Percentiles rank a stretch among this genome's conserved stretches.
Evolutionary conservation across 2,329 filamentous ascomycete genomes (phyloP).

Genomic region (Lojkania enalia): DNA sequence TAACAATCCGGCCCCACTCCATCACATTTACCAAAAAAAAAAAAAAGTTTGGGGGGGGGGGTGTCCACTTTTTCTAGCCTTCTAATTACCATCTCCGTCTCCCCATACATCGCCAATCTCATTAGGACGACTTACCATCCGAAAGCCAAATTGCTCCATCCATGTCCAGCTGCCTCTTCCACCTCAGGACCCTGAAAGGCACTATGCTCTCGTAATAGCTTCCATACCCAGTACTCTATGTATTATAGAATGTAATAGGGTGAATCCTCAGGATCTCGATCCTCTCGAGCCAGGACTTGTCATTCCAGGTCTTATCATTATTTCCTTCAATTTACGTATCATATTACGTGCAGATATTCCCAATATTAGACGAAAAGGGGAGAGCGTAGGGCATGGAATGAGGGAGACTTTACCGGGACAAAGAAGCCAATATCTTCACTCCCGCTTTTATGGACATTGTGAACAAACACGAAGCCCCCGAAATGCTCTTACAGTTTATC

Average conservation of each 20-base stretch:
- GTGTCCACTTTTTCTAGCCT: too few relatives aligned
- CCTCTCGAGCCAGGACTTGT: constrained; percentile 29
- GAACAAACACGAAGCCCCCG: constrained; percentile 49
- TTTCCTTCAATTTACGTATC: constrained; percentile 32
- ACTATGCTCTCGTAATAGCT: constrained; percentile 53
- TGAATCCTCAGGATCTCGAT: constrained; percentile 37
- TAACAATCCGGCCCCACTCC: too few relatives aligned
- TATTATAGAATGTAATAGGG: constrained; percentile 43
- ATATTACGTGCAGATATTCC: constrained; percentile 36
- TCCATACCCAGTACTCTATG: constrained; percentile 44
- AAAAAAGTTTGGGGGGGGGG: too few relatives aligned
- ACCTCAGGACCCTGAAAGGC: constrained; percentile 37
- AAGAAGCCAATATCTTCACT: constrained; percentile 45
- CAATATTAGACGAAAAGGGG: constrained; percentile 29
- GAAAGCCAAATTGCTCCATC: too few relatives aligned
- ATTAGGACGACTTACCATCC: too few relatives aligned
- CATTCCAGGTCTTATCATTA: constrained; percentile 32
- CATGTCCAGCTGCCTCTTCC: constrained; percentile 5
- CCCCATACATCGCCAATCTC: too few relatives aligned
- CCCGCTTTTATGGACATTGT: constrained; percentile 46
- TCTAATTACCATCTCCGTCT: too few relatives aligned
- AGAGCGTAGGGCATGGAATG: constrained; percentile 20
- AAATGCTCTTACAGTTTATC: constrained; percentile 31
- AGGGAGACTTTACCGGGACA: constrained; percentile 36
- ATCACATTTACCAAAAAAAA: too few relatives aligned